phyloP scores from a whole-genome alignment of 2,329 filamentous ascomycete species.

The Moelleriella libera region DNA sequence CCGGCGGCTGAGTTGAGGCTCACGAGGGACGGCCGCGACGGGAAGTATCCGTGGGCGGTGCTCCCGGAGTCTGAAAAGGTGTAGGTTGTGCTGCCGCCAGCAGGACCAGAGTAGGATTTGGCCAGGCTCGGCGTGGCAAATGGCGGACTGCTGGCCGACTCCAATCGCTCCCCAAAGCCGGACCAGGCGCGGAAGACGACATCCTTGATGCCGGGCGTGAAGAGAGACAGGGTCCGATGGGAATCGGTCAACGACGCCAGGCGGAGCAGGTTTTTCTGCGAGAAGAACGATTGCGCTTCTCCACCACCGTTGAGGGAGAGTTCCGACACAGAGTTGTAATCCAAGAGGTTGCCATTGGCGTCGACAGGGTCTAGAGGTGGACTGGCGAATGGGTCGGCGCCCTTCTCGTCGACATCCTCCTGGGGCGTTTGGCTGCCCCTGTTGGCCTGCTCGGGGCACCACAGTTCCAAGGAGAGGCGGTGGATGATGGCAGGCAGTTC shows the following conservation, averaged over 20 bases:
- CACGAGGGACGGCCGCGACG: conserved; percentile 54
- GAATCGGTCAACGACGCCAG: conserved; percentile 75
- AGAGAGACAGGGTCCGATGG: conserved; percentile 78
- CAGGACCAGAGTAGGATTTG: conserved; percentile 47
- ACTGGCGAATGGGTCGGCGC: conserved; percentile 68
- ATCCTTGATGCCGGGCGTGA: conserved; percentile 81
- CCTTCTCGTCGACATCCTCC: conserved; percentile 39
- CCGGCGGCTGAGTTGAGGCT: conserved; percentile 47
- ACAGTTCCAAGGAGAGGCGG: conserved; percentile 72
- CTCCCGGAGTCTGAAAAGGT: conserved; percentile 63
- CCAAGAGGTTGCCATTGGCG: conserved; percentile 61
- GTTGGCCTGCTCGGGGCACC: conserved; percentile 66
- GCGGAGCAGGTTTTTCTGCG: conserved; percentile 81
- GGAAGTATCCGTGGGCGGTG: conserved; percentile 43
- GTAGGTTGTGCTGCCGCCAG: conserved; percentile 49
- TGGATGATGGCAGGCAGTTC: conserved; percentile 95
- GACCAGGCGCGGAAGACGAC: conserved; percentile 90
- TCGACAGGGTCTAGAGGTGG: conserved; percentile 75
- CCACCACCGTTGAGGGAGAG: conserved; percentile 66
- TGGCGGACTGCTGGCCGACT: conserved; percentile 33
- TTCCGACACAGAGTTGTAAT: conserved; percentile 60
- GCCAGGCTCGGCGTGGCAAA: conserved; percentile 38
- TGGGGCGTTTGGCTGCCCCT: conserved; percentile 33
- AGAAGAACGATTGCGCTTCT: conserved; percentile 82
- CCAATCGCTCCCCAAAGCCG: conserved; percentile 56